These are phyloP conservation scores for Lachnellula arida DNA, from an alignment of 2,329 filamentous ascomycete genomes.

Conservation along the genomic window DNA sequence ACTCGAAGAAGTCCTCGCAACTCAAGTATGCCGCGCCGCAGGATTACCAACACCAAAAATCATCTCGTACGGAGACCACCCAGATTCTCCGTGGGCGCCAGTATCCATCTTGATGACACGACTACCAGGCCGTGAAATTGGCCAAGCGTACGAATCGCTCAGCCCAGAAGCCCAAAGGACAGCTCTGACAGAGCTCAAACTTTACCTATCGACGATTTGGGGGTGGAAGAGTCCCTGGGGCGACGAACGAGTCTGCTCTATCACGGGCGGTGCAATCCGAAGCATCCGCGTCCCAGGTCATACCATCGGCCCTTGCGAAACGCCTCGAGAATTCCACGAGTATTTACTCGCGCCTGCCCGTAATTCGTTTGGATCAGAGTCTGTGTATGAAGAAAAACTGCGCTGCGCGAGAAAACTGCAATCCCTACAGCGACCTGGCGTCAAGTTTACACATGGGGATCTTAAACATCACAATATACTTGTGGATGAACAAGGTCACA, in stretches of 20 bases:
- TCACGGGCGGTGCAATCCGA: conserved; percentile 19
- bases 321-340: conserved; percentile 17
- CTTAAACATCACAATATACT: conserved; percentile 43
- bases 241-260: conserved; percentile 13
- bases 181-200: conserved; percentile 33
- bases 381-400: conserved; percentile 7
- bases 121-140: conserved; percentile 33
- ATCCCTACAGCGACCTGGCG: conserved; percentile 12
- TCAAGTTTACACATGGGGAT: conserved; percentile 46
- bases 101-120: conserved; percentile 41
- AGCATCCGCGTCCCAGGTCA: conserved; percentile 20
- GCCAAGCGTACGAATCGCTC: conserved; percentile 28
- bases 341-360: conserved; percentile 15
- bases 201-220: conserved; percentile 34
- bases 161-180: conserved; percentile 28
- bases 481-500: conserved; percentile 32
- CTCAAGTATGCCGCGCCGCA: conserved; percentile 33
- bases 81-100: conserved; percentile 25
- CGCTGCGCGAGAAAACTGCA: conserved; percentile 12
- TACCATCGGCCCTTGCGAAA: conserved; percentile 17
- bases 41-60: conserved; percentile 35
- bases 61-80: conserved; percentile 33
- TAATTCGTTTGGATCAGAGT: conserved; percentile 11
- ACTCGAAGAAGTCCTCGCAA: conserved; percentile 34
- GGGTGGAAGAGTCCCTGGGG: conserved; percentile 30